Evolutionary conservation across 179 eudicot genomes (phyloP), one percentile per base, ranked within the genome.

Genomic region (Silene noctiflora): DNA sequence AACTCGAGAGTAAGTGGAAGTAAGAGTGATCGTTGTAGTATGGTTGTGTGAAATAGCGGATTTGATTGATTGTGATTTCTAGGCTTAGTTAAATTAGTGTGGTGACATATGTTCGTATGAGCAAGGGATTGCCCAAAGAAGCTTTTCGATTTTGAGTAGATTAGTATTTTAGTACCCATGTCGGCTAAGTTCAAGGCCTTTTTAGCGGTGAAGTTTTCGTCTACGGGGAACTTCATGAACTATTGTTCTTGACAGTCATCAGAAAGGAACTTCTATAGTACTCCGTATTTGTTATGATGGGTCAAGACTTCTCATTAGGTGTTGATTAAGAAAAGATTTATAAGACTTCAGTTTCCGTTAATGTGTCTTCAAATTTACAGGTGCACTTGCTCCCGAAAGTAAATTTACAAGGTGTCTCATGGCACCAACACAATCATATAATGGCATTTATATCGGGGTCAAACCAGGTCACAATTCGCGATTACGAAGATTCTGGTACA

Each of bases 341-440:
- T 7, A 4, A 48, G 31, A 39, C 14, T 48, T 70, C n/a, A 46
- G 20, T 22, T 24, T 46, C 39, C 24, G 20, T 11, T 46, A 70
- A 21, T 24, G 73, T 16, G 24, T 19, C 46, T 71, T 56, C 8
- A 27, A 71, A 68, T 74, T 80, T 84, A 73, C 85, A 95, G 99
- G 90, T 84, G 66, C 89, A 88, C 72, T 75, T 88, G 81, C 86
- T 95, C 76, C 88, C 94, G 42, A 85, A 81, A 81, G 93, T 93
- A 78, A 92, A 95, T 81, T 87, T 95, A 81, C 90, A 89, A 68
- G 88, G 91, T 19, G 85, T 95, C 65, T 87, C 90, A 77, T 95
- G 99, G 99, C 97, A 93, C 84, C 94, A 84, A 71, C 90, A 91
- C 74, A 95, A 95, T 81, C 90, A 85, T 70, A 86, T 93, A 81